Evolutionary conservation across 202 grass and related monocot genomes (phyloP).

Genomic region (Schoenoplectus tabernaemontani): DNA sequence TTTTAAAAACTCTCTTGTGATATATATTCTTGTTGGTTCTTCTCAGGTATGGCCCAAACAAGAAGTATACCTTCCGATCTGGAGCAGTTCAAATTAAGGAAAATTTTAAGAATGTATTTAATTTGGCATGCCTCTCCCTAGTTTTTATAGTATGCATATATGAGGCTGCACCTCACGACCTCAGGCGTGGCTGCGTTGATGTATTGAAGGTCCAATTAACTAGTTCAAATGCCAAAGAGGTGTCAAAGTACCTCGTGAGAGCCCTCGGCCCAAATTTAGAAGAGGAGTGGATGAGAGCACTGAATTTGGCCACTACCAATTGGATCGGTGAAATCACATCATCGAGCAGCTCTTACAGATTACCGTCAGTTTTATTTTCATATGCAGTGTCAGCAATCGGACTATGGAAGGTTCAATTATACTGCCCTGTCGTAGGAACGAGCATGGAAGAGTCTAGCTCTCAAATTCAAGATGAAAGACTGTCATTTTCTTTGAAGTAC

Average conservation of each 20-base stretch:
- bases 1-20: not conserved
- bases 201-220: slow-evolving; percentile 49
- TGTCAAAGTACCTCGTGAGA: slow-evolving; percentile 49
- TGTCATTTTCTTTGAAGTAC: slow-evolving; percentile 71
- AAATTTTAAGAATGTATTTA: slow-evolving; percentile 60
- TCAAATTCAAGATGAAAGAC: slow-evolving; percentile 58
- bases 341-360: slow-evolving; percentile 26
- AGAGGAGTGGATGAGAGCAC: slow-evolving; percentile 68
- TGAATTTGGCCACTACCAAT: slow-evolving; percentile 74
- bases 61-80: slow-evolving; percentile 42
- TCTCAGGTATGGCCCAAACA: slow-evolving; percentile 38
- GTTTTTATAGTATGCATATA: slow-evolving; percentile 79
- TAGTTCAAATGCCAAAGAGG: slow-evolving; percentile 42
- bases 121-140: slow-evolving; percentile 69
- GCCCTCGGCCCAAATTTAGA: slow-evolving; percentile 69
- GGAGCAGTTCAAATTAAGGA: slow-evolving; percentile 29
- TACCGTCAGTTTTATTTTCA: slow-evolving; percentile 45
- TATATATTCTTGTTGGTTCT: not conserved
- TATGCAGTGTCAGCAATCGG: slow-evolving; percentile 51
- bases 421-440: slow-evolving; percentile 79
- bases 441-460: slow-evolving; percentile 47
- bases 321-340: slow-evolving; percentile 58
- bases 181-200: slow-evolving; percentile 50
- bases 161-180: slow-evolving; percentile 54
- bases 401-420: slow-evolving; percentile 88